A percentile compares a stretch with the other conserved stretches of the same genome.
These are phyloP conservation scores for Kwoniella mangroviensis DNA, from an alignment of 768 basidiomycete species.

Conservation along the genomic window DNA sequence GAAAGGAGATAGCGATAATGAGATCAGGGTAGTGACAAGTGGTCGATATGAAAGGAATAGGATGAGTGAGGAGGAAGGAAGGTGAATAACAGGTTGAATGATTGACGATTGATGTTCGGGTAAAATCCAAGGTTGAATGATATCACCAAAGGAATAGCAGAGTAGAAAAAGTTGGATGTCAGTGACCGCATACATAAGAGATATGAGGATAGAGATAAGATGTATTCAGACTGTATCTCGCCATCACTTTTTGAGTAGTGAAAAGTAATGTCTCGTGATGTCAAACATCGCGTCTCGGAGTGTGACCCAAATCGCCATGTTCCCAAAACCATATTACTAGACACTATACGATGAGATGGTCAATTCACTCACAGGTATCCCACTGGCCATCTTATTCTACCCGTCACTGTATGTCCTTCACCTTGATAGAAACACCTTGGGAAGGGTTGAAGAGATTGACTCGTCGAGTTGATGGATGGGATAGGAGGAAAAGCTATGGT, in stretches of 20 bases:
- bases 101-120: background rate
- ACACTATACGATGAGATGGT: background rate
- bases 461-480: background rate
- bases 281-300: constrained; percentile 30
- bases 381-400: constrained; percentile 34
- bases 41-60: background rate
- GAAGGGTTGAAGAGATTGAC: constrained; percentile 3
- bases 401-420: background rate
- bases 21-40: constrained; percentile 5
- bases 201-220: background rate
- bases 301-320: constrained; percentile 16
- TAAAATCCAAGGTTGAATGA: constrained; percentile 12
- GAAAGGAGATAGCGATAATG: background rate
- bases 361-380: constrained; percentile 40
- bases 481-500: background rate
- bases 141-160: constrained; percentile 2
- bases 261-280: constrained; percentile 11
- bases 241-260: background rate
- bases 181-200: background rate
- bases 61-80: background rate
- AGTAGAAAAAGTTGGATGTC: background rate
- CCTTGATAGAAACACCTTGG: background rate
- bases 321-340: constrained; percentile 10
- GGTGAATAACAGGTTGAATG: background rate
- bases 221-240: constrained; percentile 24